Conservation (phyloP, 805 yeast genomes). For the Kazachstania taianensis region DNA sequence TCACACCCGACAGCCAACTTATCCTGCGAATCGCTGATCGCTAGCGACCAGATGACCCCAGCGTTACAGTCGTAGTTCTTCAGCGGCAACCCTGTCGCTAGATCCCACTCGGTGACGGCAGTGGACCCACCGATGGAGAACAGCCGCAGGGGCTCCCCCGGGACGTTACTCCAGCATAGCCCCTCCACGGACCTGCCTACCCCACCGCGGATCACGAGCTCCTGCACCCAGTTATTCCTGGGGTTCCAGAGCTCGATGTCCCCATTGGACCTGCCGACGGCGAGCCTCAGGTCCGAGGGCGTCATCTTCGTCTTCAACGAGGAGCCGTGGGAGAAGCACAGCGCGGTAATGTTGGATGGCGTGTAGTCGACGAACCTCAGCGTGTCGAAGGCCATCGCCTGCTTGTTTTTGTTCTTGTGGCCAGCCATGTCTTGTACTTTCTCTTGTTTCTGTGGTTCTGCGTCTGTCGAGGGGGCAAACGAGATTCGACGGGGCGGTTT, state of each 20-base stretch:
- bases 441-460: no score
- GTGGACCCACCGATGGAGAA: slow-evolving; percentile 95
- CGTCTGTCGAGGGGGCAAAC: not conserved
- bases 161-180: slow-evolving; percentile 58
- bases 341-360: slow-evolving; percentile 74
- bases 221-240: slow-evolving; percentile 70
- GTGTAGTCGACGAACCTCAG: slow-evolving; percentile 85
- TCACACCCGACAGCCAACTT: slow-evolving; percentile 88
- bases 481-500: slow-evolving; percentile 1
- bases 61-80: slow-evolving; percentile 81
- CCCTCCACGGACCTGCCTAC: slow-evolving; percentile 83
- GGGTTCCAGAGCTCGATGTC: slow-evolving; percentile 96
- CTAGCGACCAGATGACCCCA: slow-evolving; percentile 87
- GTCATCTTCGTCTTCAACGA: slow-evolving; percentile 33
- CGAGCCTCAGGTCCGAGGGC: slow-evolving; percentile 56
- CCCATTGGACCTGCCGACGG: slow-evolving; percentile 90
- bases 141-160: slow-evolving; percentile 50
- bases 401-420: not conserved
- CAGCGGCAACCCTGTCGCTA: slow-evolving; percentile 59
- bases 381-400: slow-evolving; percentile 45
- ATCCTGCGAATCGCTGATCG: slow-evolving; percentile 49
- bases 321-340: slow-evolving; percentile 63
- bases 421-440: not conserved
- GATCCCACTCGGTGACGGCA: slow-evolving; percentile 84
- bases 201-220: slow-evolving; percentile 64